Evolutionary conservation across 176 grass and related monocot species (phyloP).

Genomic region (Oryza officinalis): DNA sequence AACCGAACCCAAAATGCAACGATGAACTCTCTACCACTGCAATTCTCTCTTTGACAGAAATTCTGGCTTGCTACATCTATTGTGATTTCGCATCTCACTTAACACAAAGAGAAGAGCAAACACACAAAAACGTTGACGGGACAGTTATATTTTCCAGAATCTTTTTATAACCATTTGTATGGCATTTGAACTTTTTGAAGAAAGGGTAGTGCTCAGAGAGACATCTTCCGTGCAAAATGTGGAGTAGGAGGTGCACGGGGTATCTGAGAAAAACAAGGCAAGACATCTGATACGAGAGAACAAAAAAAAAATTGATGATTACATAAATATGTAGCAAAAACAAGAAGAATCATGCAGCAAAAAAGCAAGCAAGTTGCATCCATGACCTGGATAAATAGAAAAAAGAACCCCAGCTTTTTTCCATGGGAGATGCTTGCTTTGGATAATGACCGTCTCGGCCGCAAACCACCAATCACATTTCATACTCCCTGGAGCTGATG

Average conservation of each 20-base stretch:
- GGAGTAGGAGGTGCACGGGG: not conserved
- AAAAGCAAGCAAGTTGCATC: not conserved
- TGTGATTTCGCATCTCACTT: no score
- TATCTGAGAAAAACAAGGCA: not conserved
- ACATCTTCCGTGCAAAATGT: not conserved
- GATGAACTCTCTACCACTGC: not conserved
- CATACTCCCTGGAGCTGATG: not conserved
- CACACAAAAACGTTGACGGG: no score
- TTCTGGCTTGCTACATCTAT: not conserved
- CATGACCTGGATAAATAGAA: not conserved
- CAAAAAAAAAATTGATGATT: not conserved
- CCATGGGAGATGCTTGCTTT: not conserved
- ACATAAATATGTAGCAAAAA: not conserved
- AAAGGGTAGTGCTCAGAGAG: not conserved
- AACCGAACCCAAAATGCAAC: not conserved
- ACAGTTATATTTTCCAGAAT: no score
- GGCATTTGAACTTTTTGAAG: not conserved
- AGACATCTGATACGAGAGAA: not conserved
- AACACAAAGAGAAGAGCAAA: no score
- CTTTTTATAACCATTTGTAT: not conserved
- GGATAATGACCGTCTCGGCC: not conserved
- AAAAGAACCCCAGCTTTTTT: not conserved
- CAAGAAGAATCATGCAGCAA: not conserved
- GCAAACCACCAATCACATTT: not conserved
- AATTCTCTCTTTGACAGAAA: not conserved